Percentiles rank a stretch among this genome's conserved stretches.
Conservation (phyloP, 768 basidiomycete genomes). For the Crepidotus variabilis region DNA sequence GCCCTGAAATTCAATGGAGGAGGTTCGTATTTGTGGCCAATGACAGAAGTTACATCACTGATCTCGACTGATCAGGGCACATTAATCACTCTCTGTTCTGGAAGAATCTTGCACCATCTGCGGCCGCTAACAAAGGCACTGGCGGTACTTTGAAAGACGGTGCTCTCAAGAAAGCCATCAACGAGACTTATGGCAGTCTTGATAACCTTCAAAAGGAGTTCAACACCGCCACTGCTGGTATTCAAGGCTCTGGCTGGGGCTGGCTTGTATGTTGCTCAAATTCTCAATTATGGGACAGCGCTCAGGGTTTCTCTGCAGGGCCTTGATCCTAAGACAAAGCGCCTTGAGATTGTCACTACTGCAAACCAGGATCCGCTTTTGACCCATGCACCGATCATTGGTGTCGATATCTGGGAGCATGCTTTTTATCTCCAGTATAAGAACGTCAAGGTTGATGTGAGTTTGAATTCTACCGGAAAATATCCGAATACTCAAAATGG, state of each 20-base stretch:
- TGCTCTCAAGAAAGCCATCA: constrained; percentile 64
- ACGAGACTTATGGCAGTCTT: constrained; percentile 59
- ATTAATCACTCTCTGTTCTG: constrained; percentile 97
- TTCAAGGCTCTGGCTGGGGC: constrained; percentile 96
- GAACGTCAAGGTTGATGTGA: constrained; percentile 89
- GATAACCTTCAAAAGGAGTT: constrained; percentile 77
- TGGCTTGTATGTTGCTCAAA: constrained; percentile 71
- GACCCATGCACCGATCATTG: constrained; percentile 75
- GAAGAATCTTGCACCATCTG: constrained; percentile 81
- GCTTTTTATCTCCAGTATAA: constrained; percentile 96
- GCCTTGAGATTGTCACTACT: constrained; percentile 86
- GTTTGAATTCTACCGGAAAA: constrained; percentile 34
- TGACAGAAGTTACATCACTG: constrained; percentile 10
- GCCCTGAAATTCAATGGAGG: constrained; percentile 97
- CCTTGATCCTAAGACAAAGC: constrained; percentile 57
- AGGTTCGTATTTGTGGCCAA: constrained; percentile 41
- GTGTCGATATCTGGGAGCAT: constrained; percentile 95
- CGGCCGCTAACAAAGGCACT: constrained; percentile 45
- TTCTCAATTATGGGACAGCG: not conserved
- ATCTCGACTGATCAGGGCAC: constrained; percentile 51
- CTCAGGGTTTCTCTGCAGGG: constrained; percentile 42
- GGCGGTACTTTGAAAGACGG: constrained; percentile 63
- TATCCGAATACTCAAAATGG: not conserved
- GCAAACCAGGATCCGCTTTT: constrained; percentile 94
- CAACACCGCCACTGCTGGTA: constrained; percentile 78